These are phyloP conservation scores for Fusarium penzigii DNA, from an alignment of 2,329 filamentous ascomycete species.

Conservation along the genomic window DNA sequence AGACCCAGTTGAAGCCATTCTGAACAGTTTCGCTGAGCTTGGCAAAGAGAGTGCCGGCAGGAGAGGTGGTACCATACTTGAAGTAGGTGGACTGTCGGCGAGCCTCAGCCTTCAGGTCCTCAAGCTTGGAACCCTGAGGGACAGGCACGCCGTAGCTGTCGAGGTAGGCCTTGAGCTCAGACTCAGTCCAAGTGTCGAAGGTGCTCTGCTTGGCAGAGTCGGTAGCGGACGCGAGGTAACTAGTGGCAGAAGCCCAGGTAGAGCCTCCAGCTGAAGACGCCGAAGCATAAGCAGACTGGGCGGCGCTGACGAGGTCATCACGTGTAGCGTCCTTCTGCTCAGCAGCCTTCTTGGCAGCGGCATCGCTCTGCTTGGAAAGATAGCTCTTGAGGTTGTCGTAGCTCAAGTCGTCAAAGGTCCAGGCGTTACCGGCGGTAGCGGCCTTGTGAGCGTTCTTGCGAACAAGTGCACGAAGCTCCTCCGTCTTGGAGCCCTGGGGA, in stretches of 20 bases:
- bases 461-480: slow-evolving; percentile 74
- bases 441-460: slow-evolving; percentile 73
- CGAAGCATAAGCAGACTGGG: slow-evolving; percentile 60
- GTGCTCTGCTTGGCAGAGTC: slow-evolving; percentile 62
- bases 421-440: slow-evolving; percentile 65
- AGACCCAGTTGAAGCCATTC: slow-evolving; percentile 53
- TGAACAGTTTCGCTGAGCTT: slow-evolving; percentile 56
- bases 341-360: slow-evolving; percentile 57
- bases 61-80: slow-evolving; percentile 70
- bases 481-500: slow-evolving; percentile 68
- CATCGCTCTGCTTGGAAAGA: slow-evolving; percentile 52
- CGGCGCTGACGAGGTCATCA: slow-evolving; percentile 70
- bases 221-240: slow-evolving; percentile 67
- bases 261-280: slow-evolving; percentile 60
- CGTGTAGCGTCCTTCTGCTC: slow-evolving; percentile 66
- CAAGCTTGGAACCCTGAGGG: slow-evolving; percentile 67
- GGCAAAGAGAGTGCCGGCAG: slow-evolving; percentile 65
- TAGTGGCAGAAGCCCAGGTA: slow-evolving; percentile 68
- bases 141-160: slow-evolving; percentile 73
- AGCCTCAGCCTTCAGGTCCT: slow-evolving; percentile 70
- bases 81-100: slow-evolving; percentile 76
- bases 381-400: slow-evolving; percentile 67
- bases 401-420: slow-evolving; percentile 79
- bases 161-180: slow-evolving; percentile 75
- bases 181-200: slow-evolving; percentile 74